Evolutionary conservation across 1,284 basidiomycete species (phyloP), one percentile per base, ranked within the genome.

Genomic region (Xerocomus nothofagi): DNA sequence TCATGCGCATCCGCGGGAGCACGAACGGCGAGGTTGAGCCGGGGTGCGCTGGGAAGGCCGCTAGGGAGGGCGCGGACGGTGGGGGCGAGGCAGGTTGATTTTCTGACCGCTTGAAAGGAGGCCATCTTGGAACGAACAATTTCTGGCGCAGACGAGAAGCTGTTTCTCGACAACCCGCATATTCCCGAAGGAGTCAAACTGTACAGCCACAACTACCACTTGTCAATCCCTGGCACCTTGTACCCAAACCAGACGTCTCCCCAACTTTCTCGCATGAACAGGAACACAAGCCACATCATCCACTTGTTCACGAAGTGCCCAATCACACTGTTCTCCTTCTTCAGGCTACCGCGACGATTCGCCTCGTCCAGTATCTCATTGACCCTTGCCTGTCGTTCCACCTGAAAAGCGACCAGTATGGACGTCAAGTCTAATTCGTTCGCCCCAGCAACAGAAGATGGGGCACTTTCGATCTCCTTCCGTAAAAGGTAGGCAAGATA

Each of bases 81-180:
- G 51, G 92, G 88, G 37, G 89, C 73, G 63, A 96, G 76, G 73
- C 85, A 93, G 68, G 92, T 73, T 58, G 86, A 86, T 73, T 85
- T 91, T 84, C 84, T 88, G 60, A 81, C 75, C 72, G 78, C 81
- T 67, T 83, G 78, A 68, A 84, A 72, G 62, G 81, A 72, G 68
- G 84, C 81, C 86, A 88, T 86, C 56, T 55, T 29, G 12, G 27
- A 17, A 40, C 9, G 18, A 36, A 34, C n/a, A 39, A 41, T 42
- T 47, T 49, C 39, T 36, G 15, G 37, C n/a, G 15, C 31, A 31
- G 24, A 11, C 1, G 2, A 3, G 11, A 26, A 14, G 14, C 14
- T 20, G 12, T 46, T 51, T 32, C 21, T 30, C 17, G 24, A 36
- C 34, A 57, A 57, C 54, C 66, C 65, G 62, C 49, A 38, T 63